Base-by-base conservation (phyloP, 257 asterid genomes). In the Lycium ferocissimum region DNA sequence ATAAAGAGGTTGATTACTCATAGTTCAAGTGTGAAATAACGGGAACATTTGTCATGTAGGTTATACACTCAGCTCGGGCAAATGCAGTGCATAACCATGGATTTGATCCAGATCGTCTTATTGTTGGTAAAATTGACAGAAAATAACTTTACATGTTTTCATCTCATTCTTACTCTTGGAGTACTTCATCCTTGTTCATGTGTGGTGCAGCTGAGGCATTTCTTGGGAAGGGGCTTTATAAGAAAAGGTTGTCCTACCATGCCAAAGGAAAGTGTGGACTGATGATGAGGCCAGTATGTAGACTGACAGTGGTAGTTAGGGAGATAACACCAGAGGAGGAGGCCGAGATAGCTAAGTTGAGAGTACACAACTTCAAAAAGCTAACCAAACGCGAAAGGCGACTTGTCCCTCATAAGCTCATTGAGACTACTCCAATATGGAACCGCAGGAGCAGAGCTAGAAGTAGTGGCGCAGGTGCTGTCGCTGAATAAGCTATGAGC, bases 391-490 rank as follows among this genome's bases (percentile, higher is more conserved):
- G 91, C 63, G 98, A 94, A 87, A 91, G 49, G 54, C 91, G 98
- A 14, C 97, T 96, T 33, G 98, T 96, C 70, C 99, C 99, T 5
- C 98, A 94, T 87, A 56, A 91, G 75, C 96, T 96, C 65, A 96
- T 96, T 11, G 99, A 96, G 91, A 92, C 90, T 80, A 96, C 97
- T 69, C 99, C 98, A 6, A 82, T 94, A 43, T 96, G 99, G 99
- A 92, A 89, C 80, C 98, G 99, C 86, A 96, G 90, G 89, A 82
- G 84, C 91, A 93, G 66, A 85, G 81, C 87, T 9, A 87, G 88
- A 76, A 87, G 84, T 45, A 89, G 85, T 12, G 84, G 83, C 57
- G 81, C 89, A 3, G 85, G 83, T 66, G 78, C 85, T 13, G n/a
- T 85, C 88, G 91, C 83, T 61, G 92, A 86, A 43, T 92, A 88